Conservation (phyloP, 805 yeast genomes). For the Candida silvicultrix region DNA sequence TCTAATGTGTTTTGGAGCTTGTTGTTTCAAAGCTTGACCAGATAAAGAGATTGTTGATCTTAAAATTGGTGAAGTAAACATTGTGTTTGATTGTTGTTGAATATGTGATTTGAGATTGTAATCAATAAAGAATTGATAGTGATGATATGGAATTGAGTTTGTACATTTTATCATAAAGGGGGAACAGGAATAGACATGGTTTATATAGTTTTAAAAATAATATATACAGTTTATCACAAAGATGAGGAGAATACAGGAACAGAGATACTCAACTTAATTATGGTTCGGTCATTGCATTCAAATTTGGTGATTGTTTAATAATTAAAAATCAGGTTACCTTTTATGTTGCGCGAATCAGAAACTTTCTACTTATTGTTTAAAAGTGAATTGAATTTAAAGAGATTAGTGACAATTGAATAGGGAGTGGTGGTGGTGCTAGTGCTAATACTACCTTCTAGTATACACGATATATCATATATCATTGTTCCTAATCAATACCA, state of each 20-base stretch:
- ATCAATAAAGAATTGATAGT: not conserved
- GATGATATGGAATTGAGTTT: not conserved
- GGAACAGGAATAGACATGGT: not conserved
- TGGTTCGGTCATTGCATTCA: not conserved
- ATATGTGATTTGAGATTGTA: not conserved
- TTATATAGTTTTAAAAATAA: not conserved
- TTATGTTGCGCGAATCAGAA: not conserved
- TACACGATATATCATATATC: too few relatives aligned
- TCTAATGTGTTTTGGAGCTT: constrained; percentile 15
- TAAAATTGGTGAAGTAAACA: constrained; percentile 20
- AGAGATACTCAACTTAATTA: too few relatives aligned
- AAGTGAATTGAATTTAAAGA: too few relatives aligned
- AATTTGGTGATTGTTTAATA: not conserved
- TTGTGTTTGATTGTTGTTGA: constrained; percentile 7
- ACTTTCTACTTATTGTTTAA: too few relatives aligned
- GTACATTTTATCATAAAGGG: too few relatives aligned
- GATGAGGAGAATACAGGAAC: too few relatives aligned
- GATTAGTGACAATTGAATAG: too few relatives aligned
- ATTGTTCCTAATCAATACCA: too few relatives aligned
- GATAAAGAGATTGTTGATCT: constrained; percentile 21
- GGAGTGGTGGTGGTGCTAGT: too few relatives aligned
- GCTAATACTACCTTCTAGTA: too few relatives aligned
- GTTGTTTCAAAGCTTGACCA: constrained; percentile 13
- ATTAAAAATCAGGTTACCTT: not conserved
- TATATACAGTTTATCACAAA: too few relatives aligned